Evolutionary conservation across 345 rosid species (phyloP).

Genomic region (Schrenkiella parvula): DNA sequence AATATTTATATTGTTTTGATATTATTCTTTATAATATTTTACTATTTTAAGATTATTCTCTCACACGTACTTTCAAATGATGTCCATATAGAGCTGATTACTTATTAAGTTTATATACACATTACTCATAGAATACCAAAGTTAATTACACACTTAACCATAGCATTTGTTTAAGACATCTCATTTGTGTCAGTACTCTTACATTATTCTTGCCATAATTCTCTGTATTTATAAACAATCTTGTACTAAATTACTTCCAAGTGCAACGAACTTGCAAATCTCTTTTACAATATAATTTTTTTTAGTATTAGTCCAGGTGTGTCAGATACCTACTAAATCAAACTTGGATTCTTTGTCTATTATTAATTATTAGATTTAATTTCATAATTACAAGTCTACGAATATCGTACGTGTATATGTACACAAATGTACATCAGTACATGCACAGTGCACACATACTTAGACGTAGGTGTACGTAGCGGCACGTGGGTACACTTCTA

Average conservation of each 20-base stretch:
- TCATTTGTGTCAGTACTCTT: slow-evolving; percentile 24
- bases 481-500: slow-evolving; percentile 24
- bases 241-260: slow-evolving; percentile 8
- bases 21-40: too few species aligned
- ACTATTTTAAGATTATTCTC: too few species aligned
- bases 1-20: too few species aligned
- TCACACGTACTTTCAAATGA: too few species aligned
- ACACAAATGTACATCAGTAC: slow-evolving; percentile 22
- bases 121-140: background rate
- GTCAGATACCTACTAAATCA: slow-evolving; percentile 30
- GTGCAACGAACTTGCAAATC: slow-evolving; percentile 23
- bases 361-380: background rate
- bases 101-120: background rate
- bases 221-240: slow-evolving; percentile 16
- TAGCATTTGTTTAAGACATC: slow-evolving; percentile 19
- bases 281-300: background rate
- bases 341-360: slow-evolving; percentile 19
- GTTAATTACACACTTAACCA: slow-evolving; percentile 1
- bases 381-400: slow-evolving; percentile 1
- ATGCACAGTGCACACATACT: background rate
- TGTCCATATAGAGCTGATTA: background rate
- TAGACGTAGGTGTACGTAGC: slow-evolving; percentile 17
- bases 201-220: slow-evolving; percentile 16
- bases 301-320: slow-evolving; percentile 25
- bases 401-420: slow-evolving; percentile 18